phyloP scores from a whole-genome alignment of 441 rosid genomes.

The Cnidoscolus chayamansa region DNA sequence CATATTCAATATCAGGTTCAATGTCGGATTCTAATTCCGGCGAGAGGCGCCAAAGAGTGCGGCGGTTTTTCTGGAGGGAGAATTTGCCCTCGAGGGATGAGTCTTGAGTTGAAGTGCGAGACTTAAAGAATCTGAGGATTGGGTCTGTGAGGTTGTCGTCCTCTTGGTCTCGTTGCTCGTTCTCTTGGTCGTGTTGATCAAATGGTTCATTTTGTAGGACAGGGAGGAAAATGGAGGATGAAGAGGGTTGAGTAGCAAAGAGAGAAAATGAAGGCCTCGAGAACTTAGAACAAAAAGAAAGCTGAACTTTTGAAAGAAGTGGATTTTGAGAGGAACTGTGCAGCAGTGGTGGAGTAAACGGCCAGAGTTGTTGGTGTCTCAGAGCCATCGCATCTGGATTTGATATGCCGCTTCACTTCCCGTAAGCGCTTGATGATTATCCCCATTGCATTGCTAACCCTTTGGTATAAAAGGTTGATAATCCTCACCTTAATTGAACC shows the following conservation, averaged over 20 bases:
- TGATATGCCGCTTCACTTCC: too few relatives aligned
- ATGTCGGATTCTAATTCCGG: slow-evolving; percentile 29
- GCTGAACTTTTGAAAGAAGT: slow-evolving; percentile 20
- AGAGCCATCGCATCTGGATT: slow-evolving; percentile 27
- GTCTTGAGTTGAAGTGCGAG: slow-evolving; percentile 44
- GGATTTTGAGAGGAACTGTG: slow-evolving; percentile 12
- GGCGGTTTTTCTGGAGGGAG: slow-evolving; percentile 60
- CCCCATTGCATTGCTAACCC: too few relatives aligned
- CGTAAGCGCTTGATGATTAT: too few relatives aligned
- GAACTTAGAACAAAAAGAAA: slow-evolving; percentile 16
- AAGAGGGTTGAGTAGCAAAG: slow-evolving; percentile 27
- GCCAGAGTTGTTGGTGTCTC: slow-evolving; percentile 17
- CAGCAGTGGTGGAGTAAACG: slow-evolving; percentile 1
- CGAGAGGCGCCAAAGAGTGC: slow-evolving; percentile 65
- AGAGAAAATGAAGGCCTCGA: slow-evolving; percentile 21
- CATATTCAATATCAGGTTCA: slow-evolving; percentile 30
- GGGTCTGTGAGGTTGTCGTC: slow-evolving; percentile 39
- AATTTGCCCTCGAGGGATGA: slow-evolving; percentile 49
- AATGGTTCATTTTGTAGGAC: slow-evolving; percentile 30
- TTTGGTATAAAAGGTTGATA: too few relatives aligned
- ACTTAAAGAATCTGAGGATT: slow-evolving; percentile 60
- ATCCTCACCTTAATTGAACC: too few relatives aligned
- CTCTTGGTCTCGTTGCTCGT: background rate
- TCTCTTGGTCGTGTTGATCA: slow-evolving; percentile 15
- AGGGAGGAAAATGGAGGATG: slow-evolving; percentile 52